These are phyloP conservation scores for Talaromyces verruculosus DNA, from an alignment of 2,329 filamentous ascomycete genomes.

Conservation along the genomic window DNA sequence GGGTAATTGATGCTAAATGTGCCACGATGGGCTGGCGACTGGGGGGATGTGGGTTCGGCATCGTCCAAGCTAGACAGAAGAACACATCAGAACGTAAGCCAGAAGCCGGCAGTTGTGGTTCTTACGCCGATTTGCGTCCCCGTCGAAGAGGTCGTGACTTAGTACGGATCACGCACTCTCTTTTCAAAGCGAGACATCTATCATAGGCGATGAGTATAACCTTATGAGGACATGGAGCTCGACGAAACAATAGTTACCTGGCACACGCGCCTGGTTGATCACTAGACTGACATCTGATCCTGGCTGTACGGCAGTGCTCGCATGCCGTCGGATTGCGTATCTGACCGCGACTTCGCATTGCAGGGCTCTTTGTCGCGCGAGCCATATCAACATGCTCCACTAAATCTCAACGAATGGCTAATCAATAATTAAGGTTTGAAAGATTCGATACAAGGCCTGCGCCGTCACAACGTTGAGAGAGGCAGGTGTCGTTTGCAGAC, in stretches of 20 bases:
- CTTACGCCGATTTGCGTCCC: slow-evolving; percentile 16
- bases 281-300: slow-evolving; percentile 15
- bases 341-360: slow-evolving; percentile 1
- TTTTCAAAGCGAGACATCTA: slow-evolving; percentile 20
- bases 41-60: neutral
- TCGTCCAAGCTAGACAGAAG: neutral
- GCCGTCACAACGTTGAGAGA: neutral
- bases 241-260: slow-evolving; percentile 1
- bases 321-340: slow-evolving; percentile 14
- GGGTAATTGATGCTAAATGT: neutral
- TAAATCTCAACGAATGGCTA: neutral
- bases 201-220: slow-evolving; percentile 10
- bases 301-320: slow-evolving; percentile 15
- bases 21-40: neutral
- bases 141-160: slow-evolving; percentile 15
- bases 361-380: neutral
- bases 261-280: slow-evolving; percentile 13
- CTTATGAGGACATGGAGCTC: neutral
- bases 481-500: neutral
- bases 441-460: neutral
- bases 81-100: neutral
- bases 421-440: neutral
- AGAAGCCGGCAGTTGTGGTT: slow-evolving; percentile 2
- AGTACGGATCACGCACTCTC: slow-evolving; percentile 16
- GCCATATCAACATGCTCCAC: neutral